Evolutionary conservation across 2,329 filamentous ascomycete species (phyloP).

Genomic region (Paraphaeosphaeria minitans): DNA sequence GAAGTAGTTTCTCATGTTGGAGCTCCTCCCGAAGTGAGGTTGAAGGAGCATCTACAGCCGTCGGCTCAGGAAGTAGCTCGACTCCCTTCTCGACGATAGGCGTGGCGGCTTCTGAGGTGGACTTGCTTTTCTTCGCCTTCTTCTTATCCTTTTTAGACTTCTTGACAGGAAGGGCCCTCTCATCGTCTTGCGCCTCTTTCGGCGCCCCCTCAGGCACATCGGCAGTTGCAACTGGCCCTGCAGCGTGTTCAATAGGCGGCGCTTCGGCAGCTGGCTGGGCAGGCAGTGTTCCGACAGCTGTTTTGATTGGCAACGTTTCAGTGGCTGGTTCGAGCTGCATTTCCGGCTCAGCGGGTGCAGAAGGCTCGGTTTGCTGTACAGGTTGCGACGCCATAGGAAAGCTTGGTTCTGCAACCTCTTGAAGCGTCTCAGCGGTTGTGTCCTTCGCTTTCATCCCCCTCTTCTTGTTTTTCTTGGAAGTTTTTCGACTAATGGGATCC

Average conservation of each 20-base stretch:
- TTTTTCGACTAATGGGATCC: slow-evolving; percentile 23
- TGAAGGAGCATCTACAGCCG: slow-evolving; percentile 5
- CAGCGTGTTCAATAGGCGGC: not conserved
- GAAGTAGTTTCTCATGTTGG: slow-evolving; percentile 2
- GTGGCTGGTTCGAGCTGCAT: slow-evolving; percentile 7
- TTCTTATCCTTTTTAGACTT: slow-evolving; percentile 38
- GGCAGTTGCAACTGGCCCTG: not conserved
- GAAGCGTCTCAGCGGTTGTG: not conserved
- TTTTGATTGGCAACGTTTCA: not conserved
- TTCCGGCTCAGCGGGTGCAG: not conserved
- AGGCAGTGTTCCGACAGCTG: too few relatives aligned
- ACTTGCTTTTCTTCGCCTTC: slow-evolving; percentile 31
- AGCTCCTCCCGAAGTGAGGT: not conserved
- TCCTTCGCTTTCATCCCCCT: slow-evolving; percentile 38
- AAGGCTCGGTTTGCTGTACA: slow-evolving; percentile 9
- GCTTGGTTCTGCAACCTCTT: not conserved
- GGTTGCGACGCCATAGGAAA: slow-evolving; percentile 6
- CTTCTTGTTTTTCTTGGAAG: slow-evolving; percentile 44
- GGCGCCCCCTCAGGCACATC: slow-evolving; percentile 10
- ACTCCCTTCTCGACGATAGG: slow-evolving; percentile 15
- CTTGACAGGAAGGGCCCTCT: slow-evolving; percentile 21
- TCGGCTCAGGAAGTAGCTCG: slow-evolving; percentile 4
- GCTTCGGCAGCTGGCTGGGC: too few relatives aligned
- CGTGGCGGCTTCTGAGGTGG: slow-evolving; percentile 19
- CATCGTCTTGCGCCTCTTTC: slow-evolving; percentile 21